Conservation (phyloP, 2,329 filamentous ascomycete genomes). For the Cytospora paraplurivora region DNA sequence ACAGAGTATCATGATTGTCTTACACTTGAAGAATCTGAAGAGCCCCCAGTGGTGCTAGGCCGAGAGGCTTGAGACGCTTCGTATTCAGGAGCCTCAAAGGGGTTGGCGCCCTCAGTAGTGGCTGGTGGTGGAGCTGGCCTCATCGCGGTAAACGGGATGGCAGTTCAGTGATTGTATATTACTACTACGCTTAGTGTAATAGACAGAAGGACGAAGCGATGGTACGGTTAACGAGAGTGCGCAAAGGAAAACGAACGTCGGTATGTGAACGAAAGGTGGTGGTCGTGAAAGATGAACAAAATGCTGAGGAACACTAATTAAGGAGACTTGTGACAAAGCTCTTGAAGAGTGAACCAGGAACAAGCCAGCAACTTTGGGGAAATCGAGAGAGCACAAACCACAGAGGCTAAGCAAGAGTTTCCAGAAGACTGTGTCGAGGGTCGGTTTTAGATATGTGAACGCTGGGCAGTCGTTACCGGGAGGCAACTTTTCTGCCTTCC, state of each 20-base stretch:
- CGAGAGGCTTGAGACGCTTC: slow-evolving; percentile 17
- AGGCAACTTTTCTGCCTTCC: not conserved
- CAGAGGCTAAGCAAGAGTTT: not conserved
- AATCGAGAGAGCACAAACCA: slow-evolving; percentile 2
- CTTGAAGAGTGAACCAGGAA: not conserved
- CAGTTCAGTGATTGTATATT: not conserved
- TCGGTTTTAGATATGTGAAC: slow-evolving; percentile 8
- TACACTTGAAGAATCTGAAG: slow-evolving; percentile 17
- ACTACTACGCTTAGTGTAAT: not conserved
- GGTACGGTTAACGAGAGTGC: too few species aligned
- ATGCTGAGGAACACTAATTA: not conserved
- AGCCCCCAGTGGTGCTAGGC: slow-evolving; percentile 2
- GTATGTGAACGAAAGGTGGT: slow-evolving; percentile 3
- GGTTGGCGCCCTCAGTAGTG: slow-evolving; percentile 12
- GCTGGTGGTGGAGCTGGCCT: slow-evolving; percentile 2
- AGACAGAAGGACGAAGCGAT: not conserved
- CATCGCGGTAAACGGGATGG: slow-evolving; percentile 10
- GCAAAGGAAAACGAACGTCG: not conserved
- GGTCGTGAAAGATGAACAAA: not conserved
- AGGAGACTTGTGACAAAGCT: not conserved
- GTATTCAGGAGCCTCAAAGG: slow-evolving; percentile 27
- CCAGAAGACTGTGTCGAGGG: not conserved
- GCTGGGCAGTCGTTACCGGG: not conserved
- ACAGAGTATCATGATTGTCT: not conserved
- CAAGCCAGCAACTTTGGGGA: not conserved